Conservation (phyloP, 2,329 filamentous ascomycete species). For the Pseudocercospora ulei region DNA sequence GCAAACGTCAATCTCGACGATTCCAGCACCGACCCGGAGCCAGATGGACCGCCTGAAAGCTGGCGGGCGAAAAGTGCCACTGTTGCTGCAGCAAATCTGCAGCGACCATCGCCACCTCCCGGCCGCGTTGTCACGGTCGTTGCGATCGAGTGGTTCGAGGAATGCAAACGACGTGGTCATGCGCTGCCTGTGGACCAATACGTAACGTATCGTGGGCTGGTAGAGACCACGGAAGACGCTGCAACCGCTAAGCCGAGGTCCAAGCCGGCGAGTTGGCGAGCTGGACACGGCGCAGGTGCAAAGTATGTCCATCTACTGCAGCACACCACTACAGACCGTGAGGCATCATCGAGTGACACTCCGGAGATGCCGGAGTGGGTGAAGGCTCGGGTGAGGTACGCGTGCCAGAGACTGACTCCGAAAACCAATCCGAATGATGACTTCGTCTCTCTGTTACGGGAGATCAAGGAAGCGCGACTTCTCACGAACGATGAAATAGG, state of each 20-base stretch:
- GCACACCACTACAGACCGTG: conserved; percentile 65
- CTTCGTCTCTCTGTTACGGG: conserved; percentile 65
- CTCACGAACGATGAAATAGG: conserved; percentile 68
- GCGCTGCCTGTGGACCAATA: conserved; percentile 43
- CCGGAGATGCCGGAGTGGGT: conserved; percentile 64
- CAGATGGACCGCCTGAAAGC: conserved; percentile 17
- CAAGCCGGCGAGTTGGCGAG: conserved; percentile 26
- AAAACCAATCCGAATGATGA: conserved; percentile 58
- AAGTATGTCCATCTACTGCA: conserved; percentile 47
- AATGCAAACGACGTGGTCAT: conserved; percentile 39
- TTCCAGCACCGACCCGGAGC: conserved; percentile 35
- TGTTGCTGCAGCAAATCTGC: too few relatives aligned
- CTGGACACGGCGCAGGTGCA: conserved; percentile 29
- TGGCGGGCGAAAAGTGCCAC: too few relatives aligned
- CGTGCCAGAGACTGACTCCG: conserved; percentile 70
- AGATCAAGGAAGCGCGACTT: conserved; percentile 61
- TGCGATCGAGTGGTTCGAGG: conserved; percentile 47
- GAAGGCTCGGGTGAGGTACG: conserved; percentile 54
- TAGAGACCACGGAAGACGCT: conserved; percentile 31
- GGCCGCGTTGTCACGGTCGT: conserved; percentile 43
- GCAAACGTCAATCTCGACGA: too few relatives aligned
- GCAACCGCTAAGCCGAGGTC: conserved; percentile 9
- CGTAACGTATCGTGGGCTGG: conserved; percentile 45
- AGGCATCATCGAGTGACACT: conserved; percentile 41
- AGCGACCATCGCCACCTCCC: background rate